These are phyloP conservation scores for Leucocoprinus sp. DNA, from an alignment of 768 basidiomycete genomes.

Conservation along the genomic window DNA sequence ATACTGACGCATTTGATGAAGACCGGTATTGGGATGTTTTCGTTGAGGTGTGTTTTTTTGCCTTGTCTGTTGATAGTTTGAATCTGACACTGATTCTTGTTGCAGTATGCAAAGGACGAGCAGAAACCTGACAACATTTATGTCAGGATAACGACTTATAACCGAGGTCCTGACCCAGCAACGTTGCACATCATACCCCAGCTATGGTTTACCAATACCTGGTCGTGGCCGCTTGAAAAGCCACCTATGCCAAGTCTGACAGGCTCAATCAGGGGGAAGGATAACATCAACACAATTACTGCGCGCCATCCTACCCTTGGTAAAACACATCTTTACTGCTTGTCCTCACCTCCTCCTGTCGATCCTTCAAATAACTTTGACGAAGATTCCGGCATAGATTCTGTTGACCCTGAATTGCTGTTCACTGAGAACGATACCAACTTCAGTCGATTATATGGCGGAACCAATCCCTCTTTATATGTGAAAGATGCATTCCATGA, in stretches of 20 bases:
- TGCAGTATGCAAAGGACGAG: slow-evolving; percentile 94
- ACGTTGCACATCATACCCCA: slow-evolving; percentile 93
- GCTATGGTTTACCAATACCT: slow-evolving; percentile 96
- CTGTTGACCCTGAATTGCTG: slow-evolving; percentile 74
- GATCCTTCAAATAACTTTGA: slow-evolving; percentile 58
- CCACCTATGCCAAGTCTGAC: slow-evolving; percentile 57
- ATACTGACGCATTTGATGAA: slow-evolving; percentile 86
- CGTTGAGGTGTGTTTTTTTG: slow-evolving; percentile 63
- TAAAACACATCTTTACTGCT: slow-evolving; percentile 76
- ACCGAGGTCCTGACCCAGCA: slow-evolving; percentile 92
- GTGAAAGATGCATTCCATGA: slow-evolving; percentile 99
- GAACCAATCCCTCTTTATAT: slow-evolving; percentile 71
- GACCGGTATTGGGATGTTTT: slow-evolving; percentile 99
- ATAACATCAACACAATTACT: slow-evolving; percentile 53
- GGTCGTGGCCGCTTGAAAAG: slow-evolving; percentile 83
- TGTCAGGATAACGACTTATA: slow-evolving; percentile 92
- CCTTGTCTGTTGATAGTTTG: background rate
- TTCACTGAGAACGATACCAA: slow-evolving; percentile 99
- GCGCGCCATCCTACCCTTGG: slow-evolving; percentile 70
- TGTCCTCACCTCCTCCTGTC: slow-evolving; percentile 89
- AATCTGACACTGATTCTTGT: background rate
- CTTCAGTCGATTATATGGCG: slow-evolving; percentile 84
- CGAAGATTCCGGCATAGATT: slow-evolving; percentile 56
- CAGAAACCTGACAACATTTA: slow-evolving; percentile 83
- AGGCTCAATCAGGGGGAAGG: slow-evolving; percentile 39